phyloP scores from a whole-genome alignment of 2,329 filamentous ascomycete genomes.

The Lachnellula hyalina region DNA sequence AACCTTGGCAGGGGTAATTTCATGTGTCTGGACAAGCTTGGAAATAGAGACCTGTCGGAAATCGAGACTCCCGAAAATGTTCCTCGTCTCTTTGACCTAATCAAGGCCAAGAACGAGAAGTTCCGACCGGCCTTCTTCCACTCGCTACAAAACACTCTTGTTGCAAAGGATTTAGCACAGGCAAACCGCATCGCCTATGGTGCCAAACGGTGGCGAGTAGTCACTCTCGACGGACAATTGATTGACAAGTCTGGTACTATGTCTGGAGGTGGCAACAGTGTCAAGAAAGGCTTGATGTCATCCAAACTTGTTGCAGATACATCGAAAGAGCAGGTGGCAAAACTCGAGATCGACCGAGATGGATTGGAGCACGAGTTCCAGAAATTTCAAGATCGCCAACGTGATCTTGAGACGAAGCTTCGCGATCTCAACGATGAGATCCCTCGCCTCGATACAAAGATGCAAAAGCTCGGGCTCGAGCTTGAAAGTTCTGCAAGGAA shows the following conservation, averaged over 20 bases:
- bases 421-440: conserved; percentile 71
- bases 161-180: conserved; percentile 88
- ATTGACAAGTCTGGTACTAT: conserved; percentile 99
- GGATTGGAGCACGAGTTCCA: conserved; percentile 76
- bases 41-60: conserved; percentile 67
- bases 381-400: conserved; percentile 78
- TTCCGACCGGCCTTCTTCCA: conserved; percentile 93
- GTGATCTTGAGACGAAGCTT: conserved; percentile 69
- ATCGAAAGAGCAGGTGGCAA: conserved; percentile 79
- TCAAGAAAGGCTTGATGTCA: conserved; percentile 92
- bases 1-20: conserved; percentile 96
- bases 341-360: conserved; percentile 84
- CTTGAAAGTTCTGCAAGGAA: conserved; percentile 83
- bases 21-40: conserved; percentile 86
- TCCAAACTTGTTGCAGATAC: conserved; percentile 87
- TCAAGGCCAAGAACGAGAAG: conserved; percentile 80
- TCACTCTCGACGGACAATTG: conserved; percentile 89
- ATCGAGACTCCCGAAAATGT: conserved; percentile 90
- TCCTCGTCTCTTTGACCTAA: conserved; percentile 85
- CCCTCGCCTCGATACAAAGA: conserved; percentile 79
- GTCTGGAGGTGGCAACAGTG: conserved; percentile 90
- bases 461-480: conserved; percentile 86
- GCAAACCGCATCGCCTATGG: conserved; percentile 97
- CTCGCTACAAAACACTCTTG: conserved; percentile 89
- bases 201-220: conserved; percentile 88